A percentile compares a stretch with the other conserved stretches of the same genome.
phyloP scores from a whole-genome alignment of 257 asterid species.

The Sherardia arvensis region DNA sequence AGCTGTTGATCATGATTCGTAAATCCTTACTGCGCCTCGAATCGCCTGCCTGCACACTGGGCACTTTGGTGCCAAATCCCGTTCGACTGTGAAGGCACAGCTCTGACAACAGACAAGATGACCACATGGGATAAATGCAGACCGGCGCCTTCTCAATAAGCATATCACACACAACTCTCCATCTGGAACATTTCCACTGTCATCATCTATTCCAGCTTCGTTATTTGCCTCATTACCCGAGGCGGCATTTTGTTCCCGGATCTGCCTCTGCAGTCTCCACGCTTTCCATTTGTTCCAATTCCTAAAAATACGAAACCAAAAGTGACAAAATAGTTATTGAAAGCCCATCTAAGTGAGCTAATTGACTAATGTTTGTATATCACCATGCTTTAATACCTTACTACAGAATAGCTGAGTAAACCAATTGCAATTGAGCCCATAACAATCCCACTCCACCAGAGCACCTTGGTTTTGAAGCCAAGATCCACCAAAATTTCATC shows the following conservation, averaged over 20 bases:
- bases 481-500: constrained; percentile 72
- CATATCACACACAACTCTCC: constrained; percentile 88
- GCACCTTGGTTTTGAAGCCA: constrained; percentile 44
- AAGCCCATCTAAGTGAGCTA: background rate
- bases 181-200: constrained; percentile 50
- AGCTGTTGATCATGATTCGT: constrained; percentile 41
- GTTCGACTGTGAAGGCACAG: constrained; percentile 68
- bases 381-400: constrained; percentile 38
- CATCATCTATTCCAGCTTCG: constrained; percentile 49
- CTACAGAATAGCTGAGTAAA: constrained; percentile 61
- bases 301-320: constrained; percentile 26
- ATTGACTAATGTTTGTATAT: background rate
- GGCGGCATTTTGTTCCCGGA: constrained; percentile 30
- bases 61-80: constrained; percentile 59
- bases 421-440: constrained; percentile 71
- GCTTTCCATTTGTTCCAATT: constrained; percentile 78
- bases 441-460: constrained; percentile 66
- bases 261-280: constrained; percentile 45
- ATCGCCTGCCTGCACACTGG: constrained; percentile 86
- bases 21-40: constrained; percentile 56
- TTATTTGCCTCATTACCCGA: constrained; percentile 17
- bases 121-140: constrained; percentile 91
- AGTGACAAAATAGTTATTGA: background rate
- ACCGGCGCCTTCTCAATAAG: constrained; percentile 62
- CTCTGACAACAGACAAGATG: constrained; percentile 85